Evolutionary conservation across 73 alveolate genomes (phyloP).

Genomic region (Blepharisma japonicum): DNA sequence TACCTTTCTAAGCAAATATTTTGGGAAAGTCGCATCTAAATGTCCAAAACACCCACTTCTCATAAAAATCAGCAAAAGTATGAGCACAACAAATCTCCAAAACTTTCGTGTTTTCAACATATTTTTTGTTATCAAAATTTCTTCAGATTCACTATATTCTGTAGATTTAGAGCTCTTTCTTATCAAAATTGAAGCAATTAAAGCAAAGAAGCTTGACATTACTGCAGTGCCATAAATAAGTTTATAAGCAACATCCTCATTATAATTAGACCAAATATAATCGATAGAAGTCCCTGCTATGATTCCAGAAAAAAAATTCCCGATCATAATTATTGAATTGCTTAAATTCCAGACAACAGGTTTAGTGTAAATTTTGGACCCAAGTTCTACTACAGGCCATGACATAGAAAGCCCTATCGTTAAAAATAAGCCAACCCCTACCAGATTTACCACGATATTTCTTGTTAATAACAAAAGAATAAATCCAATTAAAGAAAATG

Average conservation of each 20-base stretch:
- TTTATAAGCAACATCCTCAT: background rate
- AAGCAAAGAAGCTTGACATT: background rate
- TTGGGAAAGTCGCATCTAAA: slow-evolving; percentile 28
- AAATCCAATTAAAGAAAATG: background rate
- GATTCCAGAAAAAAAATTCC: background rate
- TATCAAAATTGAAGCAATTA: background rate
- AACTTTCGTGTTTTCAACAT: background rate
- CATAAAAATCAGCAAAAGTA: background rate
- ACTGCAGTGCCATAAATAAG: background rate
- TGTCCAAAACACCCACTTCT: background rate
- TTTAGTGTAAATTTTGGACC: background rate
- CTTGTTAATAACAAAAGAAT: background rate
- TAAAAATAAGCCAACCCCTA: background rate
- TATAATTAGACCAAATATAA: background rate
- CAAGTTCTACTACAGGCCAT: slow-evolving; percentile 6
- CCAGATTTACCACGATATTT: background rate
- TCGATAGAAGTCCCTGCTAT: slow-evolving; percentile 1
- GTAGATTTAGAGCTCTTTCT: background rate
- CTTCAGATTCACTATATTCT: background rate
- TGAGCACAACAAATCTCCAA: slow-evolving; percentile 11
- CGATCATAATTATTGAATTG: background rate
- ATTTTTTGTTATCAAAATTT: background rate
- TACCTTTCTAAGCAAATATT: slow-evolving; percentile 27
- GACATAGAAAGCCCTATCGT: background rate
- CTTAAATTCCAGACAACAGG: background rate